Conservation (phyloP, 208 protist species). For the Leishmania major region DNA sequence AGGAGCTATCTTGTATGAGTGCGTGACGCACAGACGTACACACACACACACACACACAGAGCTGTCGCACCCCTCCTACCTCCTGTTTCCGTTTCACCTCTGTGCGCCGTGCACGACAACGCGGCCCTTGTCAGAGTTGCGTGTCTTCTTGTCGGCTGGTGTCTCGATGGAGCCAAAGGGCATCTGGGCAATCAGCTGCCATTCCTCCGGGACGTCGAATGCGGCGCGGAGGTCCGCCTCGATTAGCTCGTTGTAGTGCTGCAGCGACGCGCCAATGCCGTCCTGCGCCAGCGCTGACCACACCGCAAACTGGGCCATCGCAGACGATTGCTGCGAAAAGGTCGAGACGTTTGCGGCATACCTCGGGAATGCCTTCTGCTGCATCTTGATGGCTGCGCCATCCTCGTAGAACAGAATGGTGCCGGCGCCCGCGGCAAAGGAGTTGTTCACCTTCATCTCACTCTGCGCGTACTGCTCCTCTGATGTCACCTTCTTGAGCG, state of each 20-base stretch:
- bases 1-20: neutral
- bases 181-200: slow-evolving; percentile 63
- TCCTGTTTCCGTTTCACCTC: neutral
- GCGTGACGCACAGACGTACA: neutral
- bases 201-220: slow-evolving; percentile 46
- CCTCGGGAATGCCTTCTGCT: slow-evolving; percentile 43
- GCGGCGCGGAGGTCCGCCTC: slow-evolving; percentile 26
- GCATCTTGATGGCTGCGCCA: slow-evolving; percentile 27
- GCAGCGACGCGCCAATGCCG: slow-evolving; percentile 44
- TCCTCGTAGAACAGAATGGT: slow-evolving; percentile 71
- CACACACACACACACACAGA: neutral
- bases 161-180: slow-evolving; percentile 56
- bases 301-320: slow-evolving; percentile 60
- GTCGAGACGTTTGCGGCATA: slow-evolving; percentile 50
- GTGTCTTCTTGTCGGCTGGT: slow-evolving; percentile 38
- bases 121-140: slow-evolving; percentile 41
- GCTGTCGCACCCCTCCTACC: neutral
- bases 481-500: slow-evolving; percentile 34
- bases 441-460: slow-evolving; percentile 43
- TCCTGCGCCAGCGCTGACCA: slow-evolving; percentile 55
- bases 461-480: slow-evolving; percentile 35
- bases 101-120: slow-evolving; percentile 44
- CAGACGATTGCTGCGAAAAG: slow-evolving; percentile 50
- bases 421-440: slow-evolving; percentile 54
- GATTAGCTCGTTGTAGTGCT: slow-evolving; percentile 68